Evolutionary conservation across 257 asterid species (phyloP), one percentile per base, ranked within the genome.

Genomic region (Fraxinus americana): DNA sequence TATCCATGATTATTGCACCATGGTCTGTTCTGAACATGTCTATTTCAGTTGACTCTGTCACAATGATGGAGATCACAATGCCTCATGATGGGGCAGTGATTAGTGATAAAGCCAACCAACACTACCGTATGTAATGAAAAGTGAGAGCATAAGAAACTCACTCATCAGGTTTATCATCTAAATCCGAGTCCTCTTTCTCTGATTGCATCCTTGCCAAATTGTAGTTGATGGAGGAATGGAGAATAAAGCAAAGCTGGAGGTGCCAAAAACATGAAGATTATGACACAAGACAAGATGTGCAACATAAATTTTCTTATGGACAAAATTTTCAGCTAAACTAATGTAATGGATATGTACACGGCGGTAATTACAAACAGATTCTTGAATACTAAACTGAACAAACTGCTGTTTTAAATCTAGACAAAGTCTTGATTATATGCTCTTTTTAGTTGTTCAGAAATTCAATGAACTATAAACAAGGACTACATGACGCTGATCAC

Each of bases 211-310:
- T 90, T 75, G 27, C 85, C 84, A 89, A 67, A 81, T 88, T 78
- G 81, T 87, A 82, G 72, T 83, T 50, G 73, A 72, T 77, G 25
- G 94, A 85, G 70, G 79, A 85, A 72, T 89, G 95, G 59, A 83
- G 94, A 57, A 76, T 66, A 83, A 94, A 94, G 79, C 88, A 90
- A 85, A 94, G 94, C 98, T 94, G 95, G 34, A 71, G 72, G 71
- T 70, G 76, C 77, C 84, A 86, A 66, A 75, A 30, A 38, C 19
- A 70, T 38, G 61, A 70, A 67, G 48, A 74, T 66, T 61, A 32
- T 27, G 72, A 43, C 17, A 63, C 72, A 67, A 25, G 77, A 76
- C 72, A 77, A 32, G 35, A 69, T 21, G 76, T 65, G 52, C 32
- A 34, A 63, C 73, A 35, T 67, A 67, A 73, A 52, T 29, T 34